Evolutionary conservation across 2,329 filamentous ascomycete genomes (phyloP).

Genomic region (Penicillium sp.): DNA sequence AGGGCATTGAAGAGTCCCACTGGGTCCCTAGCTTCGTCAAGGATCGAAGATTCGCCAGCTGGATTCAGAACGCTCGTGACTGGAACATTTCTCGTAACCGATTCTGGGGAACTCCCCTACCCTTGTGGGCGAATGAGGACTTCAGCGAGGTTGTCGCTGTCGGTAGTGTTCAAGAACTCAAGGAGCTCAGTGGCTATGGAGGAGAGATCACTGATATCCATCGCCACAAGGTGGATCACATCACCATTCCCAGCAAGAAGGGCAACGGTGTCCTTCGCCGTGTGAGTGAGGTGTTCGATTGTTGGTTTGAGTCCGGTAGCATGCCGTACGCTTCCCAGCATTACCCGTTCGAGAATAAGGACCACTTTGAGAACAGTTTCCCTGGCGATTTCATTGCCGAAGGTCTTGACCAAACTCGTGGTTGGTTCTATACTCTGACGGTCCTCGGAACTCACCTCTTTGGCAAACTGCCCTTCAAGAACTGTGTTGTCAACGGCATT

Average conservation of each 20-base stretch:
- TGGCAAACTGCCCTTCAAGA: slow-evolving; percentile 84
- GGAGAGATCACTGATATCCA: slow-evolving; percentile 86
- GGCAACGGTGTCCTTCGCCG: slow-evolving; percentile 83
- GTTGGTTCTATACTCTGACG: slow-evolving; percentile 94
- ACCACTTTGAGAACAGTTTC: slow-evolving; percentile 79
- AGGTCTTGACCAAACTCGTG: slow-evolving; percentile 88
- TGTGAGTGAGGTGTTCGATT: slow-evolving; percentile 90
- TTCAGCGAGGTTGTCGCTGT: slow-evolving; percentile 84
- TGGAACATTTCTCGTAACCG: slow-evolving; percentile 95
- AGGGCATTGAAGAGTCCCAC: slow-evolving; percentile 85
- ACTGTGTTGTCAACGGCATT: slow-evolving; percentile 95
- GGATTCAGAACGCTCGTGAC: slow-evolving; percentile 88
- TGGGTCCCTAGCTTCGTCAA: slow-evolving; percentile 94
- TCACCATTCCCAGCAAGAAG: slow-evolving; percentile 88
- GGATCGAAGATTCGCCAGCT: slow-evolving; percentile 86
- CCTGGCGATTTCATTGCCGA: slow-evolving; percentile 95
- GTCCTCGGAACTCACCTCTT: slow-evolving; percentile 90
- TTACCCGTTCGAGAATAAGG: slow-evolving; percentile 89
- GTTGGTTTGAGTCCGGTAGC: slow-evolving; percentile 94
- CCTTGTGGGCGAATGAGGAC: slow-evolving; percentile 90
- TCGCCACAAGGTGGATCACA: slow-evolving; percentile 89
- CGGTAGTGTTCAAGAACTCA: slow-evolving; percentile 83
- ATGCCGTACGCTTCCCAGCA: slow-evolving; percentile 94
- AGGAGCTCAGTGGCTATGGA: slow-evolving; percentile 81
- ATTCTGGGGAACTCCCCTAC: slow-evolving; percentile 94